phyloP scores from a whole-genome alignment of 306 rosid species.

The Glycine tomentella region DNA sequence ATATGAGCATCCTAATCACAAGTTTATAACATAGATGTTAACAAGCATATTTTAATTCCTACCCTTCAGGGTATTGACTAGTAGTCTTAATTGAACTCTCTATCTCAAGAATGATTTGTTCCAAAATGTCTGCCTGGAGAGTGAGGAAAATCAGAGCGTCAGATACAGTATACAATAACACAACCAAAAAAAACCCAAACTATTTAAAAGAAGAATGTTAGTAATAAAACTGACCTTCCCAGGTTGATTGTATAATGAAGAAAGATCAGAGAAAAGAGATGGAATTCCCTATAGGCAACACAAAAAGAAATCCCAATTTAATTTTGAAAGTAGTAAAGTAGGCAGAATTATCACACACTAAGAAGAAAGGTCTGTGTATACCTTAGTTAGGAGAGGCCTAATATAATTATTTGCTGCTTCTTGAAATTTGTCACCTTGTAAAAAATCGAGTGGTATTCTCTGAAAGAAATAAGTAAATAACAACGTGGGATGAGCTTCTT shows the following conservation, averaged over 20 bases:
- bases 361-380: constrained; percentile 25
- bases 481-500: neutral
- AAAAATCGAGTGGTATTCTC: constrained; percentile 98
- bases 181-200: constrained; percentile 39
- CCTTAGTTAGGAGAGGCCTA: constrained; percentile 90
- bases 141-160: constrained; percentile 39
- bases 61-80: constrained; percentile 85
- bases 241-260: constrained; percentile 91
- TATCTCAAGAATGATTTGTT: constrained; percentile 73
- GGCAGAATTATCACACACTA: constrained; percentile 9
- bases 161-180: constrained; percentile 28
- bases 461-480: constrained; percentile 35
- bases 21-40: constrained; percentile 13
- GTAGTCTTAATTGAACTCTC: constrained; percentile 74
- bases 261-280: constrained; percentile 91
- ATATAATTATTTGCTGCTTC: constrained; percentile 89
- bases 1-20: constrained; percentile 24
- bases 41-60: constrained; percentile 25
- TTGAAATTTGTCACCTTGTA: constrained; percentile 82
- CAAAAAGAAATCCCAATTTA: constrained; percentile 41
- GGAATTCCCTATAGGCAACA: constrained; percentile 89
- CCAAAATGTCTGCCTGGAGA: constrained; percentile 88
- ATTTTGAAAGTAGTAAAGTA: constrained; percentile 41
- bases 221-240: constrained; percentile 75
- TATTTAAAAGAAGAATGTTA: constrained; percentile 24